A percentile compares a stretch with the other conserved stretches of the same genome.
phyloP scores from a whole-genome alignment of 2,329 filamentous ascomycete species.

The Alternaria novae-zelandiae region DNA sequence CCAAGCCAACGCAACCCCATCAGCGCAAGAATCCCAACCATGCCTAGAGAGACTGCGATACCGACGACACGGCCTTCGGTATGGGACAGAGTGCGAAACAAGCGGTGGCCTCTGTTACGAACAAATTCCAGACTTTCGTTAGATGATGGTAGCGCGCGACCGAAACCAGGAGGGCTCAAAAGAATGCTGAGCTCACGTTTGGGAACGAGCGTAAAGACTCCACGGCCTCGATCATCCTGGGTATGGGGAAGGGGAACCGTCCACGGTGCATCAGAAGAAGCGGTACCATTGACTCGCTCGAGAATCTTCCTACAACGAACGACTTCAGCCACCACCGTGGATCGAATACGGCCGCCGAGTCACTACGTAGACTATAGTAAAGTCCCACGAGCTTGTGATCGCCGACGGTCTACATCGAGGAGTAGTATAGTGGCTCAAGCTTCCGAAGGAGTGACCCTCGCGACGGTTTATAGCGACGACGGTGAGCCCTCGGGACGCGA shows the following conservation, averaged over 20 bases:
- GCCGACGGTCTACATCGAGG: background rate
- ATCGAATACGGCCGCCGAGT: background rate
- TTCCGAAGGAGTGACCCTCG: background rate
- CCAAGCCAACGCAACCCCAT: background rate
- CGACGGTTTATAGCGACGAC: background rate
- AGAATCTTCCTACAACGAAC: background rate
- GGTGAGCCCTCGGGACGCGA: background rate
- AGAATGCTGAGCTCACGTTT: background rate
- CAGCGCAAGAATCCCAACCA: background rate
- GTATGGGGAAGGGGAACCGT: background rate
- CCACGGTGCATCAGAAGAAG: background rate
- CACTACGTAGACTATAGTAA: background rate
- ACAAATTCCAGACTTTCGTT: background rate
- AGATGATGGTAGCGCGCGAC: background rate
- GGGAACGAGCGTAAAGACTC: background rate
- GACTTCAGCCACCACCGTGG: background rate
- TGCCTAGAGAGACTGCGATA: background rate
- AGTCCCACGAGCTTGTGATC: background rate
- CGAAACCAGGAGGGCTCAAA: background rate
- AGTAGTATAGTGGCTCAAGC: background rate
- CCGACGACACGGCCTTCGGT: background rate
- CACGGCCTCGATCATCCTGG: background rate
- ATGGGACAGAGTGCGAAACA: background rate
- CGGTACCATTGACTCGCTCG: background rate
- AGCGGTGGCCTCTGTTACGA: background rate